Evolutionary conservation across 2,329 filamentous ascomycete genomes (phyloP), one percentile per base, ranked within the genome.

Genomic region (Fusarium solani-melongenae): DNA sequence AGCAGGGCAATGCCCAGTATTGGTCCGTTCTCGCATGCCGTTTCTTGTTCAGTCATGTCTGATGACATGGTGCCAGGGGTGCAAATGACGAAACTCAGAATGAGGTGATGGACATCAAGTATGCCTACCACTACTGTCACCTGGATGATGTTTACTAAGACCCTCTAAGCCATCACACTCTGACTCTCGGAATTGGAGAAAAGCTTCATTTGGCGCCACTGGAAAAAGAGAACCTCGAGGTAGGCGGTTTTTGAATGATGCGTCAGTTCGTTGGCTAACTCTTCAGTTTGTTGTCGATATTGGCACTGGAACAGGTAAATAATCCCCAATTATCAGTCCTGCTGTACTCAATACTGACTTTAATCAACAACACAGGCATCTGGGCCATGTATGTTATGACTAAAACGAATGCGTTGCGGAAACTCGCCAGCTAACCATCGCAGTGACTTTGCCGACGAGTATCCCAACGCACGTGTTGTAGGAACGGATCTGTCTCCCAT

Each of bases 401-500:
- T 6, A 1, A 11, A 20, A 4, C 4, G 2, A 27, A 4, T 4
- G 9, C 38, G 9, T 7, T 33, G 41, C 41, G 22, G 8, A n/a
- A 55, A 12, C 11, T 10, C 20, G 2, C 22, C 10, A 14, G 22
- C 38, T 51, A 2, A 51, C 46, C 2, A 6, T 31, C 12, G 1
- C 24, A 90, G 91, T 63, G 88, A 89, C 69, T 79, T 82, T 41
- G 78, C 81, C 73, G 77, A 86, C 53, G 53, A 82, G 6, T 84
- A 85, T 49, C 86, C 86, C 44, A 76, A 82, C 71, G 82, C 76
- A 70, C 82, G 75, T 81, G 89, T 79, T 8, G 84, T 84, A n/a
- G 70, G 70, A 51, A 88, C 86, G 8, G 88, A 90, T 74, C 81
- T 90, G 6, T 88, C 87, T 5, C 87, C 88, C 1, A 88, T 89